Evolutionary conservation across 176 grass and related monocot genomes (phyloP), one percentile per base, ranked within the genome.

Genomic region (Pharus latifolius): DNA sequence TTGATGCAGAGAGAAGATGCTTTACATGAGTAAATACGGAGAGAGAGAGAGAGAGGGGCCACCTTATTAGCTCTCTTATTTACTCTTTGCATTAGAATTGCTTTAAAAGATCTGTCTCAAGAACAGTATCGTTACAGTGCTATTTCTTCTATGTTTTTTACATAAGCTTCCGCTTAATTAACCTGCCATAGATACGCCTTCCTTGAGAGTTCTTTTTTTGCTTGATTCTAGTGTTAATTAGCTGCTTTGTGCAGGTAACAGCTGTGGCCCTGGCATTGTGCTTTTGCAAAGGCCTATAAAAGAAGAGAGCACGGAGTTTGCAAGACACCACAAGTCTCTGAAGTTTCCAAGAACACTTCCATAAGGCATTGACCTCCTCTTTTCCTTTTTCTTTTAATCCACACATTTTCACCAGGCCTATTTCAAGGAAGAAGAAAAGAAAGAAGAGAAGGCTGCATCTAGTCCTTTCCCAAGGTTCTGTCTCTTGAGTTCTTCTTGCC

Each of bases 271-370:
- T 41, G 43, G 56, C 51, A 18, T 16, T 32, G 42, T 20, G 72
- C 72, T 75, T 75, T 63, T 40, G 44, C 44, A 75, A 61, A 61
- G 22, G 44, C 20, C 55, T 38, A 69, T 63, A 42, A 32, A 17
- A 23, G 60, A 16, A 63, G 37, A 42, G 37, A 63, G 5, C 2
- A 26, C 31, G 33, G 30, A 33, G 27, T 8, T 59, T 59, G 15
- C 29, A 15, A 32, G 27, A 12, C 19, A 62, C 7, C 65, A 50
- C 49, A 50, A 24, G 23, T 54, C 51, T 63, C 20, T 63, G 22
- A 63, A 40, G 35, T 11, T 63, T 37, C 57, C 17, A 60, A 22
- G 13, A 11, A 18, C 32, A 61, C 67, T 55, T 69, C 19, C 66
- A 6, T 24, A 40, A 60, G 13, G 41, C 43, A 74, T 43, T 50